Evolutionary conservation across 805 yeast species (phyloP).

Genomic region (Brettanomyces sp.): DNA sequence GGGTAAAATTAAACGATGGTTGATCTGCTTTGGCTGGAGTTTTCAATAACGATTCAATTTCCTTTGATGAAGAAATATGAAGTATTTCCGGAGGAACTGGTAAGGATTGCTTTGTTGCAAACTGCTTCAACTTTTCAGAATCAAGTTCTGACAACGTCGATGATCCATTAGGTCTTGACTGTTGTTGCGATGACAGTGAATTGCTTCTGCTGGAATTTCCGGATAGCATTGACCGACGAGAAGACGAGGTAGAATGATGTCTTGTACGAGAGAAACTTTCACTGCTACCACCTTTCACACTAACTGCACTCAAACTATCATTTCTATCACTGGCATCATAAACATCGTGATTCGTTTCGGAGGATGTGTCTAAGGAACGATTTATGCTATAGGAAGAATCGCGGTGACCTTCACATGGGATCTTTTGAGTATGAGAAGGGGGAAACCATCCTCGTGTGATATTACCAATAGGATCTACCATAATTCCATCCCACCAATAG

Average conservation of each 20-base stretch:
- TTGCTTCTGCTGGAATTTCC: background rate
- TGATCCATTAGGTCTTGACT: background rate
- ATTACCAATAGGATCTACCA: slow-evolving; percentile 29
- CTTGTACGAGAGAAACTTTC: background rate
- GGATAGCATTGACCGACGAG: background rate
- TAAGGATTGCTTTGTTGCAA: too few relatives aligned
- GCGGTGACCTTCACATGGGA: background rate
- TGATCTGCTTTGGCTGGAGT: slow-evolving; percentile 11
- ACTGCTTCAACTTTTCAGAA: background rate
- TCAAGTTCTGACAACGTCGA: background rate
- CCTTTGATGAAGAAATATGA: background rate
- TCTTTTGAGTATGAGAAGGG: slow-evolving; percentile 15
- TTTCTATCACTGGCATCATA: background rate
- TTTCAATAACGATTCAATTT: slow-evolving; percentile 14
- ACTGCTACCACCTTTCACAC: background rate
- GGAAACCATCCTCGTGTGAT: slow-evolving; percentile 82
- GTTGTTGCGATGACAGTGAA: background rate
- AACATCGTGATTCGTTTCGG: background rate
- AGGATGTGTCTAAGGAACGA: background rate
- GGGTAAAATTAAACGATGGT: slow-evolving; percentile 23
- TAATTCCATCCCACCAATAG: slow-evolving; percentile 88
- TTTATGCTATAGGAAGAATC: background rate
- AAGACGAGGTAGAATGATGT: background rate
- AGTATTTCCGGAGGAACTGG: too few relatives aligned
- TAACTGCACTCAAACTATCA: background rate